Base-by-base conservation (phyloP, 805 yeast species). In the Candida chilensis region DNA sequence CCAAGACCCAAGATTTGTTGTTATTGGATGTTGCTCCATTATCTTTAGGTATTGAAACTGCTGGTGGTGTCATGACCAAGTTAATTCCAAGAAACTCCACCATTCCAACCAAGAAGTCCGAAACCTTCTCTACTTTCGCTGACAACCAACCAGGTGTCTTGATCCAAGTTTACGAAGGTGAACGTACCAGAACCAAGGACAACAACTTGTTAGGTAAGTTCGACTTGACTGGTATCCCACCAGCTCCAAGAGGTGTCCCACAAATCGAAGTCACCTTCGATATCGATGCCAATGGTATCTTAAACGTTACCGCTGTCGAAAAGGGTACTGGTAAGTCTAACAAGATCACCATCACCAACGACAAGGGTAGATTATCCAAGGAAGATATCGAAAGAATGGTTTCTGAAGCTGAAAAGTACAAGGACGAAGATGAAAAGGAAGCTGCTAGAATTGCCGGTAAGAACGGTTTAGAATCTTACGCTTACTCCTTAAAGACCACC, bases 21-120 rank as follows among this genome's bases (percentile, higher is more conserved):
- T 74, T 88, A 54, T 76, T 90, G 58, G 97, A 88, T 75, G 96
- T 88, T 60, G 94, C 96, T 52, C 96, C 97, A 64, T 74, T 88
- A 58, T 88, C 96, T 33, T 63, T 87, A 50, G 97, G 97, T 78
- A 87, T 88, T 65, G 96, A 88, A 72, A 88, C 96, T 46, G 96
- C 96, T 52, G 96, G 97, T 74, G 96, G 96, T 78, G 88, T 87
- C 67, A 87, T 88, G 95, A 88, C 96, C 62, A 85, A 85, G 70
- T 78, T 88, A 67, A 88, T 90, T 53, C 95, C 96, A 71, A 83
- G 98, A 76, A 90, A 90, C 83, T 81, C 95, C 34, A 86, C 96
- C 39, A 86, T 88, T 48, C 97, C 97, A 65, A 84, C 95, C 63
- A 87, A 87, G 78, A 88, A 88, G 72, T 85, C 96, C 25, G 95